phyloP scores from a whole-genome alignment of 2,329 filamentous ascomycete species.

The Aspergillus ruber region DNA sequence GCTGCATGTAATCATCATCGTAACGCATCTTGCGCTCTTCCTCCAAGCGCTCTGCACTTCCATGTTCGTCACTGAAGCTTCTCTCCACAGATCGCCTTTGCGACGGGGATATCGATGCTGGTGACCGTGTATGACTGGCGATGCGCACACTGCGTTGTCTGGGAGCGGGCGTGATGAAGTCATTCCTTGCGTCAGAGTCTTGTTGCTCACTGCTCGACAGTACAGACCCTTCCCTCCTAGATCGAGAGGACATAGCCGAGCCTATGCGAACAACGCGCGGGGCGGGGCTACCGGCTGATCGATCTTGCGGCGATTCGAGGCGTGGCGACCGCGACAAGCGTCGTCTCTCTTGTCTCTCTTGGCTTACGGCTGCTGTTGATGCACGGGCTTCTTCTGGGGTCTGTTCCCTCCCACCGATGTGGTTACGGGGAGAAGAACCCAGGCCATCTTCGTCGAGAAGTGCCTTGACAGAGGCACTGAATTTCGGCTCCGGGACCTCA shows the following conservation, averaged over 20 bases:
- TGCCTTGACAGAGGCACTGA: conserved; percentile 86
- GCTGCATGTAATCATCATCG: conserved; percentile 29
- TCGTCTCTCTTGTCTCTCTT: conserved; percentile 18
- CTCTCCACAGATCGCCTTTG: conserved; percentile 25
- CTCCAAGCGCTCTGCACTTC: conserved; percentile 28
- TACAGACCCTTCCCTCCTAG: conserved; percentile 34
- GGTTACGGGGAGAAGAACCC: conserved; percentile 44
- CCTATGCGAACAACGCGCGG: conserved; percentile 37
- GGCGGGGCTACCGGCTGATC: conserved; percentile 36
- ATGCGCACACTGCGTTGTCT: conserved; percentile 38
- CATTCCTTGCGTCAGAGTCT: conserved; percentile 22
- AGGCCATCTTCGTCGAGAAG: conserved; percentile 55
- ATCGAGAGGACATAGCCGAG: conserved; percentile 24
- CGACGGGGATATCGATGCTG: conserved; percentile 32
- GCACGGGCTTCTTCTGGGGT: conserved; percentile 18
- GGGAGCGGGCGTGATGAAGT: conserved; percentile 44
- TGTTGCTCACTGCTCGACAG: conserved; percentile 30
- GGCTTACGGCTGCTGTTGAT: conserved; percentile 17
- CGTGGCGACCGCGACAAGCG: conserved; percentile 14
- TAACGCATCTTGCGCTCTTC: conserved; percentile 25
- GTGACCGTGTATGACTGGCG: conserved; percentile 36
- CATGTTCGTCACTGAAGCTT: conserved; percentile 24
- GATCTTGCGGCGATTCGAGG: conserved; percentile 31
- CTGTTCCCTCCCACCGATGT: conserved; percentile 19
- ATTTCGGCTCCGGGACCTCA: conserved; percentile 82